Conservation (phyloP, 2,329 filamentous ascomycete species). For the Xenoacremonium recifei region DNA sequence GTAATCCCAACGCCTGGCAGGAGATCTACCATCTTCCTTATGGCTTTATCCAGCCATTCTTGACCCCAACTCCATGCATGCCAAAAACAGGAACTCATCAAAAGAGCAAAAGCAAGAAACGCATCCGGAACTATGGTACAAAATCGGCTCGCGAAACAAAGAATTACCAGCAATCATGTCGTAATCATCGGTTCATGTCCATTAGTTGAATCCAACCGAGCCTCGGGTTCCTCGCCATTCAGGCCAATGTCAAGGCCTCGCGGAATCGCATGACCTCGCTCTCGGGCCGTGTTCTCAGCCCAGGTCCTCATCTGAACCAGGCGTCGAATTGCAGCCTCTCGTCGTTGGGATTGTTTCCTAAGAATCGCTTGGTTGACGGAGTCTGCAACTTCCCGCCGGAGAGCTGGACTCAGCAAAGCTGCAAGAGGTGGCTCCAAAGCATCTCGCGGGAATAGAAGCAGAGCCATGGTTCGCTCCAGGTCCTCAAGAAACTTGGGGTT, state of each 20-base stretch:
- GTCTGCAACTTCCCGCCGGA: constrained; percentile 81
- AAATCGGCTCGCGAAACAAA: constrained; percentile 10
- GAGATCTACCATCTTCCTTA: constrained; percentile 11
- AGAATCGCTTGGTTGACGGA: constrained; percentile 89
- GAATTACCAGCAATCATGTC: constrained; percentile 33
- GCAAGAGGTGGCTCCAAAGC: constrained; percentile 74
- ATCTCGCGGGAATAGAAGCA: constrained; percentile 85
- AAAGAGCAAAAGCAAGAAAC: no score
- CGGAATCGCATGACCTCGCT: constrained; percentile 30
- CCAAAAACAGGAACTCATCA: constrained; percentile 7
- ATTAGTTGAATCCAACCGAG: constrained; percentile 32
- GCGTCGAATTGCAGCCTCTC: constrained; percentile 78
- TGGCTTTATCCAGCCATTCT: constrained; percentile 11
- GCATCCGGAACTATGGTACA: no score
- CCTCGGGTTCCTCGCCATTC: constrained; percentile 34
- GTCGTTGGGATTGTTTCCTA: constrained; percentile 65
- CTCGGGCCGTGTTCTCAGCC: constrained; percentile 66
- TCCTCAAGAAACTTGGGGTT: constrained; percentile 81
- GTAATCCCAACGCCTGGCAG: constrained; percentile 20
- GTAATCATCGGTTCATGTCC: constrained; percentile 54
- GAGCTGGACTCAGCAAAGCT: constrained; percentile 72
- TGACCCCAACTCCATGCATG: constrained; percentile 20
- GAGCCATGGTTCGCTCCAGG: constrained; percentile 87
- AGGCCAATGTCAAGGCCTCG: constrained; percentile 37
- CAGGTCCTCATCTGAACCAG: constrained; percentile 81